phyloP scores from a whole-genome alignment of 2,329 filamentous ascomycete genomes.

The Claviceps citrina region DNA sequence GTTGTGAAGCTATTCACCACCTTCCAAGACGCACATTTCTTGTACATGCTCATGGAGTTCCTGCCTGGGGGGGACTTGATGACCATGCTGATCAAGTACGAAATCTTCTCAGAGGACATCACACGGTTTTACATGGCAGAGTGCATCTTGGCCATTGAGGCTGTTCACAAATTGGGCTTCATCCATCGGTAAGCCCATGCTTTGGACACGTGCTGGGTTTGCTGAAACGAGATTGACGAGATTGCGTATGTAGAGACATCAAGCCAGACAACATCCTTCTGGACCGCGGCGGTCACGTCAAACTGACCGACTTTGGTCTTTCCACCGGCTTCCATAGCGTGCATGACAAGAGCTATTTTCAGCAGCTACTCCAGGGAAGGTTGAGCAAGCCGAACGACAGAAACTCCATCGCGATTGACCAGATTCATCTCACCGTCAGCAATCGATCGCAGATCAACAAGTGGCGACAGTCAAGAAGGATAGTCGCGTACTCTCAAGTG shows the following conservation, averaged over 20 bases:
- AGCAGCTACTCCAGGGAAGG: slow-evolving; percentile 75
- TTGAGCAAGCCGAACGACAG: slow-evolving; percentile 64
- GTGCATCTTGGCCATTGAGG: slow-evolving; percentile 94
- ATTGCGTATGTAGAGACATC: slow-evolving; percentile 95
- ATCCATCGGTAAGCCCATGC: slow-evolving; percentile 95
- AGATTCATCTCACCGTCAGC: slow-evolving; percentile 95
- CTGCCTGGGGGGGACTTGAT: slow-evolving; percentile 94
- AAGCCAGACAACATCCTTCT: slow-evolving; percentile 98
- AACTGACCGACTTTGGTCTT: slow-evolving; percentile 93
- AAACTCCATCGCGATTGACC: slow-evolving; percentile 88
- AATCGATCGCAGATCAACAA: slow-evolving; percentile 97
- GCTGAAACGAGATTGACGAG: too few species aligned
- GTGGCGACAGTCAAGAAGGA: slow-evolving; percentile 86
- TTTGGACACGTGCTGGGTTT: too few species aligned
- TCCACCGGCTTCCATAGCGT: slow-evolving; percentile 97
- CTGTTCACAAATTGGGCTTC: slow-evolving; percentile 93
- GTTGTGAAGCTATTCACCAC: slow-evolving; percentile 97
- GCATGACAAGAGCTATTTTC: slow-evolving; percentile 96
- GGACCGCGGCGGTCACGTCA: slow-evolving; percentile 90
- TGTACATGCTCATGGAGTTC: slow-evolving; percentile 99
- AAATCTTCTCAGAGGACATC: slow-evolving; percentile 97
- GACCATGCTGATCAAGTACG: slow-evolving; percentile 99
- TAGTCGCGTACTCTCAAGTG: slow-evolving; percentile 96
- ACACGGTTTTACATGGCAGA: slow-evolving; percentile 99
- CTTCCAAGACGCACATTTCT: slow-evolving; percentile 89